Conservation (phyloP, 2,329 filamentous ascomycete species). For the Pleoardoris graminearum region DNA sequence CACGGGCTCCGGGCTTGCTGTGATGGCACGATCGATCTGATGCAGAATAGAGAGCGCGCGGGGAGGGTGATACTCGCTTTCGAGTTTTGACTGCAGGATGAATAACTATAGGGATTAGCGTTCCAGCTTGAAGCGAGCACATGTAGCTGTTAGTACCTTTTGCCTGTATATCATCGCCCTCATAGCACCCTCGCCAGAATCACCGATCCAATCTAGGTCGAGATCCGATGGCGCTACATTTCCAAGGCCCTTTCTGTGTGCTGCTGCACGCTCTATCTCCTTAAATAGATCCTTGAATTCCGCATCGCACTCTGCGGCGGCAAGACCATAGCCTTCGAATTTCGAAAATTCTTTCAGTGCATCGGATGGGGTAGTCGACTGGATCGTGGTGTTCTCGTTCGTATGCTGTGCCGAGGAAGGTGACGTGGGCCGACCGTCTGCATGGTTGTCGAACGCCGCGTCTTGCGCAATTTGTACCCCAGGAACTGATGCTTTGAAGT, state of each 20-base stretch:
- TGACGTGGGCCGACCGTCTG: background rate
- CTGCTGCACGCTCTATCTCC: conserved; percentile 26
- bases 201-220: conserved; percentile 23
- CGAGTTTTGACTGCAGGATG: conserved; percentile 32
- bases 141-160: conserved; percentile 15
- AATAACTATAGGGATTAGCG: conserved; percentile 32
- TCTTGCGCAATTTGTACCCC: background rate
- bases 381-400: background rate
- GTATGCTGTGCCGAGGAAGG: background rate
- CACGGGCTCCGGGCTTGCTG: conserved; percentile 53
- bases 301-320: conserved; percentile 21
- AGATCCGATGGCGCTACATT: conserved; percentile 23
- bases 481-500: background rate
- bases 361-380: background rate
- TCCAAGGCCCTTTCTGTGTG: conserved; percentile 15
- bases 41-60: conserved; percentile 54
- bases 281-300: conserved; percentile 27
- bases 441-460: background rate
- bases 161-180: conserved; percentile 36
- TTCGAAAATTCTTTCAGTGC: background rate
- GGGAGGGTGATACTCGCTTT: conserved; percentile 24
- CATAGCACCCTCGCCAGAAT: conserved; percentile 16
- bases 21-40: conserved; percentile 57
- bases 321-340: conserved; percentile 16
- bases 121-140: background rate